Evolutionary conservation across 1,284 basidiomycete species (phyloP).

Genomic region (Xerocomus amazonicus): DNA sequence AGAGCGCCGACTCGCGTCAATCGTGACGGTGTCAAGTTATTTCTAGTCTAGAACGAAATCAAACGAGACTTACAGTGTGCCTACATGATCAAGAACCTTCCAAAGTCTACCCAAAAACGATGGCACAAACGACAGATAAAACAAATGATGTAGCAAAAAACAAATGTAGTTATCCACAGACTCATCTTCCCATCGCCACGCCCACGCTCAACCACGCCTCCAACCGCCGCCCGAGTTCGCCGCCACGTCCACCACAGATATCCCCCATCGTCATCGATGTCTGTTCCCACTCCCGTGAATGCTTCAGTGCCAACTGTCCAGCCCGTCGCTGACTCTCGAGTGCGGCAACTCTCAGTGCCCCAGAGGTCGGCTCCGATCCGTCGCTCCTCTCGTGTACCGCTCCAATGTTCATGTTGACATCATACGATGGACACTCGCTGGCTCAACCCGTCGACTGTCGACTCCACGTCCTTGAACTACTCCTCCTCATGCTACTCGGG

Average conservation of each 20-base stretch:
- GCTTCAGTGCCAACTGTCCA: constrained; percentile 45
- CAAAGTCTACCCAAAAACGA: too few relatives aligned
- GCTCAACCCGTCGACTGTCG: constrained; percentile 24
- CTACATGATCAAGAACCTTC: too few relatives aligned
- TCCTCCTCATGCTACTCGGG: constrained; percentile 64
- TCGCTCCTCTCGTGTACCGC: not conserved
- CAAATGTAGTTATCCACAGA: too few relatives aligned
- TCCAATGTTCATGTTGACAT: not conserved
- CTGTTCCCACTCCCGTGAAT: constrained; percentile 58
- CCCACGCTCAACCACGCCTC: constrained; percentile 61
- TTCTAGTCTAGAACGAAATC: too few relatives aligned
- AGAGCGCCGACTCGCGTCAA: too few relatives aligned
- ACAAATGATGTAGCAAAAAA: too few relatives aligned
- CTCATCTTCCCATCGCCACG: constrained; percentile 5
- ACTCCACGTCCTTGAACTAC: constrained; percentile 54
- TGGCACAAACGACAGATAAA: too few relatives aligned
- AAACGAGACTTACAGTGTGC: too few relatives aligned
- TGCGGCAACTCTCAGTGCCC: constrained; percentile 18
- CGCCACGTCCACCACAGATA: constrained; percentile 70
- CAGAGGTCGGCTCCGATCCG: constrained; percentile 17
- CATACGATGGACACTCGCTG: constrained; percentile 14
- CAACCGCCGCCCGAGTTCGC: constrained; percentile 66
- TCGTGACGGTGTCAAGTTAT: too few relatives aligned
- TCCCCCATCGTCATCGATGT: constrained; percentile 66
- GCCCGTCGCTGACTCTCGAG: constrained; percentile 32